Percentiles rank a stretch among this genome's conserved stretches.
phyloP scores from a whole-genome alignment of 2,329 filamentous ascomycete genomes.

The Aspergillus thermomutatus region DNA sequence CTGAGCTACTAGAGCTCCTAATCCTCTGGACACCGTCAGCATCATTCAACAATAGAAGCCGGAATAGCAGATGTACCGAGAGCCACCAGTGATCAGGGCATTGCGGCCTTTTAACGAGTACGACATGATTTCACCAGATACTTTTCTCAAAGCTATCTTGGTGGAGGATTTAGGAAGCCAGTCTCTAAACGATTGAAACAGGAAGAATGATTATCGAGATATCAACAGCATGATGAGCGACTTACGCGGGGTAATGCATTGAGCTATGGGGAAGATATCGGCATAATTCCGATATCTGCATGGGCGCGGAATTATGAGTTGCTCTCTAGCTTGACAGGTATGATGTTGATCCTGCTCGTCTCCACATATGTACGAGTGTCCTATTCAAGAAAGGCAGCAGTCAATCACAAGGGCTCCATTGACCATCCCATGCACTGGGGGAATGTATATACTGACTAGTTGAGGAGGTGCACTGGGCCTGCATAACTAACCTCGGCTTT shows the following conservation, averaged over 20 bases:
- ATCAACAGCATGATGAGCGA: background rate
- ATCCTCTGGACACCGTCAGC: slow-evolving; percentile 52
- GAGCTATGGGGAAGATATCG: background rate
- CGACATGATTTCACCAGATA: slow-evolving; percentile 46
- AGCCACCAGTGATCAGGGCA: slow-evolving; percentile 63
- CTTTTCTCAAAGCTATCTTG: background rate
- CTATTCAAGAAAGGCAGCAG: background rate
- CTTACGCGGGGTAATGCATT: background rate
- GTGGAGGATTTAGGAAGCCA: background rate
- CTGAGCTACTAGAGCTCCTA: slow-evolving; percentile 65
- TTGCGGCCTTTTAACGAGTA: slow-evolving; percentile 61
- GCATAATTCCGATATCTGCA: background rate
- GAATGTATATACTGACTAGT: background rate
- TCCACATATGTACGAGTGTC: background rate
- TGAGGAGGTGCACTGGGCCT: background rate
- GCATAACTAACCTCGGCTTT: background rate
- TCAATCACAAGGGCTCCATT: background rate
- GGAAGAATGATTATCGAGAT: background rate
- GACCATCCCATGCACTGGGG: too few species aligned
- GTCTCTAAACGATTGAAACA: background rate
- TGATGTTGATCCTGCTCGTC: background rate
- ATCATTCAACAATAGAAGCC: background rate
- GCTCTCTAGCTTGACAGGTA: background rate
- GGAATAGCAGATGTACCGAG: slow-evolving; percentile 46
- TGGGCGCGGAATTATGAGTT: background rate